Base-by-base conservation (phyloP, 2,329 filamentous ascomycete genomes). In the Chrysoporthe deuterocubensis region DNA sequence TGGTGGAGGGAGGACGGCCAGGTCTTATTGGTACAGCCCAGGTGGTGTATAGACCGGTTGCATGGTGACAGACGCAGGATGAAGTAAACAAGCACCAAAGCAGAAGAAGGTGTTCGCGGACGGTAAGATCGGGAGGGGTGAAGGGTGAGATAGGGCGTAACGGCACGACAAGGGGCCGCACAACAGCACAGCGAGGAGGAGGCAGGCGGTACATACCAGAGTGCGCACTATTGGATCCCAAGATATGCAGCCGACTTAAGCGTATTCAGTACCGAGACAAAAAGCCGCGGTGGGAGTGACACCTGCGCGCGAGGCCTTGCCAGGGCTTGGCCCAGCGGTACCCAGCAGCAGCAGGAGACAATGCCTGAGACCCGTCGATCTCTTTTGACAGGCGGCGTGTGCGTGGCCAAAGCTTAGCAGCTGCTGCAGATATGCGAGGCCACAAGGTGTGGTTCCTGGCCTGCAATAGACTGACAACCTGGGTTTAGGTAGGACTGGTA, bases 161-260 rank as follows among this genome's bases (percentile, higher is more conserved):
- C 16, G 13, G 3, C 46, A 18, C n/a, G 16, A 60, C 21, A 61
- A 40, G 26, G 50, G 34, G 14, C 40, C 54, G 57, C n/a, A 21
- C 50, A 21, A 56, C 26, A 66, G n/a, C 34, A 59, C 46, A 16
- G 16, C 21, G 14, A 46, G 16, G 8, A 58, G 44, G 16, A 60
- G 63, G 14, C 44, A 40, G 14, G 16, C 26, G 40, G 34, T 11
- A 68, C 67, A 63, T 52, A 68, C 67, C 46, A 50, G 37, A 34
- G 37, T 32, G n/a, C 18, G n/a, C 34, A 59, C 14, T 40, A 44
- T 21, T 26, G 6, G n/a, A 21, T 43, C 32, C 34, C 54, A 37
- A 40, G 34, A 57, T 43, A 42, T 63, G 48, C 14, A 60, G 46
- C 18, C 37, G 42, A 42, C 32, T 5, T 32, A 32, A 42, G 42